Percentiles rank a stretch among this genome's conserved stretches.
Evolutionary conservation across 768 basidiomycete genomes (phyloP).

Genomic region (Kwoniella shandongensis): DNA sequence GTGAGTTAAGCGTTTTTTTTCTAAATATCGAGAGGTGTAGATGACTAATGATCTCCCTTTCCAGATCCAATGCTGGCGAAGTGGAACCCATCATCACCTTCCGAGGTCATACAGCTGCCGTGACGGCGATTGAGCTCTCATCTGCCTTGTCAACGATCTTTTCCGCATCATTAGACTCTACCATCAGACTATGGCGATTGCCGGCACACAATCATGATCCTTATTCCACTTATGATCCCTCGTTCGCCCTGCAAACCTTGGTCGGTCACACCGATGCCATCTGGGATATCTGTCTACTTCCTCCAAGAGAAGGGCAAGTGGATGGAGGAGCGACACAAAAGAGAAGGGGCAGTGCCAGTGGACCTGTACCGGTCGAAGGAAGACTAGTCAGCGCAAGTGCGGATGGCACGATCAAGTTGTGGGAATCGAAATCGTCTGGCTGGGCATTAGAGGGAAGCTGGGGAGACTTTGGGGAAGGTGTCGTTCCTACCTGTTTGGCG

Average conservation of each 20-base stretch:
- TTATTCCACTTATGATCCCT: conserved; percentile 86
- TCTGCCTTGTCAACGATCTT: conserved; percentile 68
- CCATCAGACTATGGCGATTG: conserved; percentile 85
- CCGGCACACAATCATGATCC: conserved; percentile 76
- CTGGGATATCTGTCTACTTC: conserved; percentile 87
- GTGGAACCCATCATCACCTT: conserved; percentile 90
- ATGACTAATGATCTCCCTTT: conserved; percentile 1
- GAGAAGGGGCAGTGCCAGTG: conserved; percentile 81
- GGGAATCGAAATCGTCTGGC: conserved; percentile 65
- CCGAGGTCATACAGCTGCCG: conserved; percentile 86
- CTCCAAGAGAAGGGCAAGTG: conserved; percentile 42
- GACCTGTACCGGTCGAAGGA: conserved; percentile 55
- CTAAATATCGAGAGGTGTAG: not conserved
- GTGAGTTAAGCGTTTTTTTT: conserved; percentile 59
- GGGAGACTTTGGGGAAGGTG: conserved; percentile 60
- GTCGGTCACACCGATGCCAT: conserved; percentile 94
- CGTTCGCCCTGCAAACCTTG: conserved; percentile 71
- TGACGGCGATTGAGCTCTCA: conserved; percentile 73
- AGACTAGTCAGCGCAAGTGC: conserved; percentile 86
- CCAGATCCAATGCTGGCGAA: conserved; percentile 56
- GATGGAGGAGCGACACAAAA: conserved; percentile 55
- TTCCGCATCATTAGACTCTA: conserved; percentile 89
- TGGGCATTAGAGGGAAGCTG: conserved; percentile 15
- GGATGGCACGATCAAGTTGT: conserved; percentile 88
- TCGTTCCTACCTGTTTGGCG: conserved; percentile 78